Evolutionary conservation across 2,329 filamentous ascomycete genomes (phyloP).

Genomic region (Alternaria viburni): DNA sequence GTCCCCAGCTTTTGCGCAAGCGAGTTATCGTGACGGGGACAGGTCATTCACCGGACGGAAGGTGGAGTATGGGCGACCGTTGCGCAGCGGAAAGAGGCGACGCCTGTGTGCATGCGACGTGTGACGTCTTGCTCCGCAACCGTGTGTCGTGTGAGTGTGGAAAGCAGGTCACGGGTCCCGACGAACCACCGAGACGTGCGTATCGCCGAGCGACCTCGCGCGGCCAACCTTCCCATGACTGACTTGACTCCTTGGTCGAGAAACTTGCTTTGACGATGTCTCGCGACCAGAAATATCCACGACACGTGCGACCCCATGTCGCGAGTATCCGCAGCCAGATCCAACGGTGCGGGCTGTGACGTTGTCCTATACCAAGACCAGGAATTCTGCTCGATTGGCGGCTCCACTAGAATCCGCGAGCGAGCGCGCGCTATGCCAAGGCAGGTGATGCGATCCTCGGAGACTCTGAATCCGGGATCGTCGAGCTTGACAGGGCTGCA

Average conservation of each 20-base stretch:
- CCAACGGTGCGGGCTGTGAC: conserved; percentile 4
- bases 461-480: conserved; percentile 21
- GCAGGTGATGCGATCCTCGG: conserved; percentile 25
- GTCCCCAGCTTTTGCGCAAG: background rate
- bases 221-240: background rate
- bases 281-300: background rate
- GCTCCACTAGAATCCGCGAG: conserved; percentile 6
- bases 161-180: background rate
- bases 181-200: conserved; percentile 1
- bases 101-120: background rate
- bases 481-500: conserved; percentile 14
- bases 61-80: background rate
- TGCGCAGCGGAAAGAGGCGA: background rate
- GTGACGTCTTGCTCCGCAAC: background rate
- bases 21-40: background rate
- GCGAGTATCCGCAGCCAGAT: conserved; percentile 1
- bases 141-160: background rate
- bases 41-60: conserved; percentile 5
- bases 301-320: background rate
- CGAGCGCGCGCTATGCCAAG: conserved; percentile 9
- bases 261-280: background rate
- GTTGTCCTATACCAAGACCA: conserved; percentile 7
- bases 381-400: conserved; percentile 8
- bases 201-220: background rate
- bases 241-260: background rate